Base-by-base conservation (phyloP, 2,329 filamentous ascomycete genomes). In the Pseudocercospora eumusae region DNA sequence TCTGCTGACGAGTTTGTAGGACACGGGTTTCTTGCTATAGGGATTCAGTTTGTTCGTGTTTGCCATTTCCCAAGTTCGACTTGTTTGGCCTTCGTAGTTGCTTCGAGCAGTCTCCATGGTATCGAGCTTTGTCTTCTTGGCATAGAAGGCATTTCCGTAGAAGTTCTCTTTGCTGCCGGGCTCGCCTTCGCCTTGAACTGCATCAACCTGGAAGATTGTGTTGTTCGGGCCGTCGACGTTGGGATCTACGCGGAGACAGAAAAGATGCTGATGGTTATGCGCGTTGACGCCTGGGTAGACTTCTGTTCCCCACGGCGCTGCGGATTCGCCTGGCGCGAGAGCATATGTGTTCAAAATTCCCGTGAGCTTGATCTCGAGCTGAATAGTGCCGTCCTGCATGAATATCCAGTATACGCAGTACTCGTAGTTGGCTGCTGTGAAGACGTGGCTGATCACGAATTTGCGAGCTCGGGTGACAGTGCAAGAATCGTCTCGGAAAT, bases 351-450 rank as follows among this genome's bases (percentile, higher is more conserved):
- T 96, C 58, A 97, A 80, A 74, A 97, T 96, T 57, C 92, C 92
- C 0, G 92, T 96, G 27, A 96, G 85, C 76, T 93, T 82, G 76
- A 96, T 90, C 75, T 96, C 92, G 10, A 93, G 88, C 78, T 96
- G 92, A 66, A 96, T 88, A 0, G 92, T 96, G 40, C 92, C 93
- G 70, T 96, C 93, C 76, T 95, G 92, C 75, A 93, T 91, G 79
- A 96, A 92, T 68, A 92, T 88, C 92, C 91, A 96, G 80, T 93
- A 88, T 4, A 75, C 83, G 71, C 88, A 89, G 77, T 97, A 97
- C 76, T 97, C 93, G 78, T 97, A 97, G 80, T 97, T 97, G 25
- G 93, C 93, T 0, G 93, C 93, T 0, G 93, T 97, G 79, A 97
- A 96, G 73, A 96, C 89, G 69, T 96, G 92, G 67, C 92, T 92